Conservation (phyloP, 208 protist species). For the Naegleria lovaniensis region DNA sequence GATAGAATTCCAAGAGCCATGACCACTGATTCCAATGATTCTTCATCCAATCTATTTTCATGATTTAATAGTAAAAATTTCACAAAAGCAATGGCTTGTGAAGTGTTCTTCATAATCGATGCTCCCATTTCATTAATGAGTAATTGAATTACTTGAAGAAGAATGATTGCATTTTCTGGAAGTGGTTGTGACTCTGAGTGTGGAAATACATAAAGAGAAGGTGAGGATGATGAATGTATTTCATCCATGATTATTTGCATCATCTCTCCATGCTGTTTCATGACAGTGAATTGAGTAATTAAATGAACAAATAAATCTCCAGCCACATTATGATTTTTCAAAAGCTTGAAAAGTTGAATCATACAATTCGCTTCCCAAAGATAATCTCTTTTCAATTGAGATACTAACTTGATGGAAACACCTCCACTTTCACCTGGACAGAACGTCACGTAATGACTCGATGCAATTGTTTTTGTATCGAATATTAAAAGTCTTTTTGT, state of each 20-base stretch:
- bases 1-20: constrained; percentile 16
- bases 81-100: neutral
- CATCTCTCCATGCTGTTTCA: neutral
- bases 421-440: neutral
- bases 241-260: no score
- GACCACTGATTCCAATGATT: neutral
- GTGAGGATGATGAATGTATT: neutral
- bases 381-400: neutral
- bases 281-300: neutral
- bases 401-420: neutral
- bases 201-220: neutral
- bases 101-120: constrained; percentile 10
- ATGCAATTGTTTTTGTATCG: neutral
- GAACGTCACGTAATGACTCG: neutral
- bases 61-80: constrained; percentile 18
- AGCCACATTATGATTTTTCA: constrained; percentile 14
- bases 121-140: neutral
- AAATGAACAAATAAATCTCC: constrained; percentile 25
- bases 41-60: neutral
- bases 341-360: constrained; percentile 15
- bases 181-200: neutral
- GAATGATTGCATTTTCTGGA: neutral
- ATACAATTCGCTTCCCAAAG: neutral
- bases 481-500: constrained; percentile 14
- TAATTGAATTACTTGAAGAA: neutral